Percentiles rank a stretch among this genome's conserved stretches.
Conservation (phyloP, 2,329 filamentous ascomycete genomes). For the Lachnellula cervina region DNA sequence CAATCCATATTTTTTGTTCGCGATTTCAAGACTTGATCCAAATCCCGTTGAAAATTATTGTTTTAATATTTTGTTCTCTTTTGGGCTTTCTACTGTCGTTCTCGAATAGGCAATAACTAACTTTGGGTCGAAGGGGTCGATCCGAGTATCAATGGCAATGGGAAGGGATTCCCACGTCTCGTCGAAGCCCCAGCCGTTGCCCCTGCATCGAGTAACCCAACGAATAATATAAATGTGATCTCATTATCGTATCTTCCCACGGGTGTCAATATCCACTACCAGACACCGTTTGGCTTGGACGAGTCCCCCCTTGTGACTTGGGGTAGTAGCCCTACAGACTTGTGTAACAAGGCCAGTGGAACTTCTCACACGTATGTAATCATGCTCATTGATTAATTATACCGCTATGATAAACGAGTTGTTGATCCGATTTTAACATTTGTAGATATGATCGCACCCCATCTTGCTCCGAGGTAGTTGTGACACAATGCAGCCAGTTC, state of each 20-base stretch:
- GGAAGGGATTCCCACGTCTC: slow-evolving; percentile 46
- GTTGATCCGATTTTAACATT: background rate
- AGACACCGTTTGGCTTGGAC: slow-evolving; percentile 49
- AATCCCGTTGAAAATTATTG: no score
- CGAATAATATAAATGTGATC: slow-evolving; percentile 50
- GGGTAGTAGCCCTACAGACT: slow-evolving; percentile 33
- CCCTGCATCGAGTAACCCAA: slow-evolving; percentile 38
- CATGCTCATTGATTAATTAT: background rate
- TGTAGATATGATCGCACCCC: slow-evolving; percentile 46
- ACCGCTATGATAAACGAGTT: background rate
- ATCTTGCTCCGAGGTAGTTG: slow-evolving; percentile 40
- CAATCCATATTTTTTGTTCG: no score
- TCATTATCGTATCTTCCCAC: slow-evolving; percentile 42
- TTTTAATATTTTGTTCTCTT: no score
- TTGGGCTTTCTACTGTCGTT: no score
- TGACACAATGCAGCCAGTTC: slow-evolving; percentile 47
- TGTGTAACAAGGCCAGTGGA: slow-evolving; percentile 37
- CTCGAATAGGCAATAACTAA: no score
- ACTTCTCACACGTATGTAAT: slow-evolving; percentile 35
- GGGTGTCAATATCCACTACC: slow-evolving; percentile 49
- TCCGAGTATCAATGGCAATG: slow-evolving; percentile 45
- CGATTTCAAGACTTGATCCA: no score
- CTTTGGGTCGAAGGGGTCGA: slow-evolving; percentile 35
- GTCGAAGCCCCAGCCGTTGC: slow-evolving; percentile 46
- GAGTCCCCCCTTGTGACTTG: slow-evolving; percentile 39